These are phyloP conservation scores for Blepharisma undulans DNA, from an alignment of 169 alveolate species.

Conservation along the genomic window DNA sequence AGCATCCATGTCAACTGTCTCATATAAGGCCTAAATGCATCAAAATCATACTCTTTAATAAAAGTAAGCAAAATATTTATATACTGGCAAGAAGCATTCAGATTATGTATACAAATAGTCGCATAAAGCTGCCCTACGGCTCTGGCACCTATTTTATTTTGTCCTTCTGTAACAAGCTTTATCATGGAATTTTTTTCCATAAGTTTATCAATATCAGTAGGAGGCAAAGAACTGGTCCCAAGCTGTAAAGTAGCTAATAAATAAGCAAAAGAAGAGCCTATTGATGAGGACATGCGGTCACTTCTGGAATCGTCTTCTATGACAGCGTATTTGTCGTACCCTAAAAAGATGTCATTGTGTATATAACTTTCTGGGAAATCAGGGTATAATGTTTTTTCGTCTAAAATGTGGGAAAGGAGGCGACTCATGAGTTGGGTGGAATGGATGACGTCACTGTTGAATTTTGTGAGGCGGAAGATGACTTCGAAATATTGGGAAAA, in stretches of 20 bases:
- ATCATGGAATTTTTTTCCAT: neutral
- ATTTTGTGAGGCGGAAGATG: neutral
- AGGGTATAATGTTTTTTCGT: neutral
- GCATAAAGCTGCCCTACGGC: conserved; percentile 26
- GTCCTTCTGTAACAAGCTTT: neutral
- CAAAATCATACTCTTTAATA: neutral
- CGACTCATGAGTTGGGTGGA: neutral
- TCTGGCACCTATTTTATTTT: neutral
- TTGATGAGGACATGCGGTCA: neutral
- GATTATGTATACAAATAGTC: neutral
- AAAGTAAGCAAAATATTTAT: neutral
- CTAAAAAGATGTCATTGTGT: conserved; percentile 19
- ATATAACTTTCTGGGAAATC: neutral
- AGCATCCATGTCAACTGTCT: conserved; percentile 6
- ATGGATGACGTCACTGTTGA: neutral
- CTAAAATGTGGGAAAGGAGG: neutral
- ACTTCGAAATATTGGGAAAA: conserved; percentile 32
- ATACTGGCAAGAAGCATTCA: neutral
- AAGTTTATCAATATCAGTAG: neutral
- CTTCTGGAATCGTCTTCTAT: conserved; percentile 2
- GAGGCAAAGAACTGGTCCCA: neutral
- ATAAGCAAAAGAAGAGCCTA: neutral
- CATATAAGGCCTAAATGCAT: conserved; percentile 1
- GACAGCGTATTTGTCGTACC: conserved; percentile 9
- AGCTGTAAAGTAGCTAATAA: neutral